Conservation (phyloP, 768 basidiomycete species). For the Trametes meyenii region DNA sequence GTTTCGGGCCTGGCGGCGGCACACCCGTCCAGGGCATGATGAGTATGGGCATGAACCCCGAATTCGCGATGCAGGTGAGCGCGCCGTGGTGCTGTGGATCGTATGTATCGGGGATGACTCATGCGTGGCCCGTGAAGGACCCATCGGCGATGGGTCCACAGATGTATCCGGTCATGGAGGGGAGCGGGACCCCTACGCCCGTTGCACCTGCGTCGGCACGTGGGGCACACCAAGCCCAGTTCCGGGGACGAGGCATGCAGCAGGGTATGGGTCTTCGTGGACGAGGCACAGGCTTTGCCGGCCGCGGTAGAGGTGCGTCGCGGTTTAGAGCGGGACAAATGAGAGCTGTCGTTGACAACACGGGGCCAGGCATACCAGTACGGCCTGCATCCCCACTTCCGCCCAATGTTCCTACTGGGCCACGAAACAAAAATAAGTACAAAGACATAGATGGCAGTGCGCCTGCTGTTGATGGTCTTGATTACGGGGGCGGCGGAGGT, state of each 20-base stretch:
- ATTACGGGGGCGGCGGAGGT: constrained; percentile 66
- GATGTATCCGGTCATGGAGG: constrained; percentile 70
- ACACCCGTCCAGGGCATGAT: constrained; percentile 59
- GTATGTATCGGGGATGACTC: constrained; percentile 6
- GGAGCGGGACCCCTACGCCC: constrained; percentile 50
- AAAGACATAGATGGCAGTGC: constrained; percentile 87
- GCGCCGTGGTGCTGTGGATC: neutral
- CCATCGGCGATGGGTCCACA: constrained; percentile 63
- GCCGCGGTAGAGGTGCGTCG: constrained; percentile 48
- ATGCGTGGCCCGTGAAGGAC: constrained; percentile 44
- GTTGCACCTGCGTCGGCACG: constrained; percentile 28
- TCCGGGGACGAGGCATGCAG: constrained; percentile 48
- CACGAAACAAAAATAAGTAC: constrained; percentile 87
- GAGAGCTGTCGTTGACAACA: neutral
- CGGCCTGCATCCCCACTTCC: constrained; percentile 85
- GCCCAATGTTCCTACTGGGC: constrained; percentile 85
- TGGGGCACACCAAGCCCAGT: constrained; percentile 42
- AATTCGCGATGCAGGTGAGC: constrained; percentile 77
- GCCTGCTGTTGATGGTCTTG: constrained; percentile 85
- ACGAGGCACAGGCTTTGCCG: constrained; percentile 42
- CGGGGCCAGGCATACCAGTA: constrained; percentile 48
- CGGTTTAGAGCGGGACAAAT: neutral
- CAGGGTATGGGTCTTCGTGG: constrained; percentile 44
- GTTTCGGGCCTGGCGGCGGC: constrained; percentile 37
- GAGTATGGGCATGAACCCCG: constrained; percentile 70